Conservation (phyloP, 495 filamentous ascomycete genomes). For the Glonium stellatum region DNA sequence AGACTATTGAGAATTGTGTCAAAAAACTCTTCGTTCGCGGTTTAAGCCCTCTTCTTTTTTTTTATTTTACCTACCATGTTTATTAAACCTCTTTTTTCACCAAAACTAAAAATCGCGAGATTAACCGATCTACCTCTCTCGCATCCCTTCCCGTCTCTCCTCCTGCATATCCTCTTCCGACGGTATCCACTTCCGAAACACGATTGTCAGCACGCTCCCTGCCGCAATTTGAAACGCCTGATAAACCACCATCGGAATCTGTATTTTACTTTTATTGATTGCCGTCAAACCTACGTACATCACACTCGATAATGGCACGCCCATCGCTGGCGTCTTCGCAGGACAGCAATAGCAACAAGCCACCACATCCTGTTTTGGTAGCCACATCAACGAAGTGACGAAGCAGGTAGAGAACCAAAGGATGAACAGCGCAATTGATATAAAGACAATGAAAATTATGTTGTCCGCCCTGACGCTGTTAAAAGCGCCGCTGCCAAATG, state of each 20-base stretch:
- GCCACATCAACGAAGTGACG: constrained; percentile 32
- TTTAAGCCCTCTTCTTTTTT: too few relatives aligned
- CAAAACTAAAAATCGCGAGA: too few relatives aligned
- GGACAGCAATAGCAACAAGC: constrained; percentile 39
- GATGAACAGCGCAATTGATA: constrained; percentile 35
- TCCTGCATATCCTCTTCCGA: constrained; percentile 17
- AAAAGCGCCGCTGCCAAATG: constrained; percentile 38
- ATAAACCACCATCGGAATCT: constrained; percentile 38
- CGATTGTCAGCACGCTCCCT: constrained; percentile 31
- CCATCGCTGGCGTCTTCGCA: constrained; percentile 41
- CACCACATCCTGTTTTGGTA: constrained; percentile 37
- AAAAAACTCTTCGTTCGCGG: too few relatives aligned
- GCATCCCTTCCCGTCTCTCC: background rate
- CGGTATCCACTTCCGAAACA: constrained; percentile 33
- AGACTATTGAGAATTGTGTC: too few relatives aligned
- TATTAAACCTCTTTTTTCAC: too few relatives aligned
- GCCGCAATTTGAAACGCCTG: constrained; percentile 35
- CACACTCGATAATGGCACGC: constrained; percentile 34
- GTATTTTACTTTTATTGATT: constrained; percentile 28
- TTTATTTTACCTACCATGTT: too few relatives aligned
- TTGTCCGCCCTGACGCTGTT: constrained; percentile 30
- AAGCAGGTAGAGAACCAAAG: constrained; percentile 34
- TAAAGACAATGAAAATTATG: constrained; percentile 40
- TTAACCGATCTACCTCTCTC: too few relatives aligned
- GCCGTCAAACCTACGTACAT: constrained; percentile 33